Conservation (phyloP, 1,284 basidiomycete genomes). For the Melampsora larici-populina region DNA sequence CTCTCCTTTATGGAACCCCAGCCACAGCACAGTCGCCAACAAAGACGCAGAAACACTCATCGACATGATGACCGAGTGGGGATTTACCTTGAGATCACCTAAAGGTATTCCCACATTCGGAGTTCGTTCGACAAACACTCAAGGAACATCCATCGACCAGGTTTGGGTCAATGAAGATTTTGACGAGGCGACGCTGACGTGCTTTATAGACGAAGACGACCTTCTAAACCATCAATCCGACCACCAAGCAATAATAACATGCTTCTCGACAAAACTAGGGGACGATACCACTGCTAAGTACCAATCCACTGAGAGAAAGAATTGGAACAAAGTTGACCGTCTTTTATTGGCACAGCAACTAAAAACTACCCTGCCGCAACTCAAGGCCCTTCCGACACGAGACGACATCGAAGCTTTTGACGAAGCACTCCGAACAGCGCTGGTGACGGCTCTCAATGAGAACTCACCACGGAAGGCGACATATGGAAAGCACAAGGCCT, state of each 20-base stretch:
- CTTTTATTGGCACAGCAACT: neutral
- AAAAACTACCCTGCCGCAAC: no score
- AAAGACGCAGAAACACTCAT: neutral
- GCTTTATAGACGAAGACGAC: neutral
- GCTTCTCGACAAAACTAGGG: neutral
- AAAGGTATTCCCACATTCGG: constrained; percentile 10
- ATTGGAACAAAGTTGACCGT: no score
- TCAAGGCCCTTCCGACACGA: no score
- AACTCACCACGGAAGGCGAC: no score
- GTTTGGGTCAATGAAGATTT: no score
- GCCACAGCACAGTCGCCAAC: neutral
- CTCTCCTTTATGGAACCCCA: no score
- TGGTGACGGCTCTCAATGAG: no score
- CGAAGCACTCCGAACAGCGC: no score
- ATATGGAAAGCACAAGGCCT: no score
- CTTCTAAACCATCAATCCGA: constrained; percentile 27
- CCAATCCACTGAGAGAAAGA: neutral
- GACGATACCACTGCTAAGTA: neutral
- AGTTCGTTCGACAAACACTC: neutral
- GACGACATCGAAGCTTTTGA: no score
- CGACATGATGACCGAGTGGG: neutral
- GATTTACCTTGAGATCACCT: neutral
- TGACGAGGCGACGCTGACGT: neutral
- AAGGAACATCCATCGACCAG: neutral
- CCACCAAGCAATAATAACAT: constrained; percentile 20